Conservation (phyloP, 768 basidiomycete genomes). For the Leccinum pellstonianum region DNA sequence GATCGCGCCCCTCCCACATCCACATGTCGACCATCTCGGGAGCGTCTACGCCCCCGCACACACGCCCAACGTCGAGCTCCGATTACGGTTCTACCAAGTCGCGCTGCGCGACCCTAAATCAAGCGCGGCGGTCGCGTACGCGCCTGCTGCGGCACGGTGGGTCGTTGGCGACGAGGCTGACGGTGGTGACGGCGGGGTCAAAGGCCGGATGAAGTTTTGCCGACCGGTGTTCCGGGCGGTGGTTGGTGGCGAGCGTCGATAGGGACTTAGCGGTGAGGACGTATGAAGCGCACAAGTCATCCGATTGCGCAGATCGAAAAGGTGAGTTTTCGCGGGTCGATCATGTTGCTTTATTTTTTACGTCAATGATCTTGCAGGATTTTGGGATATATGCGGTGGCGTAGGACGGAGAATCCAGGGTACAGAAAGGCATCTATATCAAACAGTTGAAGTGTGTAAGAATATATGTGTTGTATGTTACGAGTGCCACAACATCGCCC, state of each 20-base stretch:
- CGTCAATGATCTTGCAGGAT: conserved; percentile 4
- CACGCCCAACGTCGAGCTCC: conserved; percentile 73
- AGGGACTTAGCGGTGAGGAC: too few relatives aligned
- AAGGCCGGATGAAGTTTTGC: too few relatives aligned
- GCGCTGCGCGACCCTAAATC: conserved; percentile 40
- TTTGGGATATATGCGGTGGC: conserved; percentile 4
- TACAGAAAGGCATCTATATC: too few relatives aligned
- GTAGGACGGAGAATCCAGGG: neutral
- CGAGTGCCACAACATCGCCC: too few relatives aligned
- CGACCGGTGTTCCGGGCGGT: conserved; percentile 35
- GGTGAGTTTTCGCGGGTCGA: conserved; percentile 36
- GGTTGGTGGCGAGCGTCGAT: too few relatives aligned
- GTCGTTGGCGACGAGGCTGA: conserved; percentile 9
- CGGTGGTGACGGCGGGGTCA: conserved; percentile 6
- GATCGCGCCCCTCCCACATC: conserved; percentile 56
- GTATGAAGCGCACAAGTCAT: too few relatives aligned
- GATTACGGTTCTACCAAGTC: conserved; percentile 33
- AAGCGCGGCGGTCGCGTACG: conserved; percentile 18
- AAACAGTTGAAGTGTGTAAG: too few relatives aligned
- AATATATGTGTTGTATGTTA: too few relatives aligned
- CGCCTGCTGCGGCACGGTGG: too few relatives aligned
- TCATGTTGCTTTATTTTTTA: neutral
- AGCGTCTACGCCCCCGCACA: conserved; percentile 42
- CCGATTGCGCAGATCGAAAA: conserved; percentile 37
- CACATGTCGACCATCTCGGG: conserved; percentile 61